Evolutionary conservation across 192 early-diverging fungal genomes (phyloP).

Genomic region (Umbelopsis ramanniana): DNA sequence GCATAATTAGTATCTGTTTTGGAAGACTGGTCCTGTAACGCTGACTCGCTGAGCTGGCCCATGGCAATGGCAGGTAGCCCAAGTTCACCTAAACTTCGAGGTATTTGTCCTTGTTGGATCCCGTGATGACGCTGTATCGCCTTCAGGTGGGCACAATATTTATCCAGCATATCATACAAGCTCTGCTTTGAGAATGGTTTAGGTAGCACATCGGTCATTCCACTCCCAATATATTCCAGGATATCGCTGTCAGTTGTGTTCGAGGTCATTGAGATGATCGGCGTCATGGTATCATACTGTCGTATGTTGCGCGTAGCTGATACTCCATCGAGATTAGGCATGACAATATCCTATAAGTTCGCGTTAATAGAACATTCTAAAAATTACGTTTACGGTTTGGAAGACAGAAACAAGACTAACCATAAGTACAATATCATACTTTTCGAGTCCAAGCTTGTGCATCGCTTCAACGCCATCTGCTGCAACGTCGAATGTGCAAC

Average conservation of each 20-base stretch:
- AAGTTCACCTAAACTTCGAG: slow-evolving; percentile 8
- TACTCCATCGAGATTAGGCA: slow-evolving; percentile 76
- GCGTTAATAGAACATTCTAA: background rate
- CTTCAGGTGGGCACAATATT: slow-evolving; percentile 58
- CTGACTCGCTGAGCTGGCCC: background rate
- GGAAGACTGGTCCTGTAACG: background rate
- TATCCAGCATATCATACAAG: slow-evolving; percentile 59
- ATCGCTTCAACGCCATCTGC: slow-evolving; percentile 72
- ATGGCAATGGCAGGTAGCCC: background rate
- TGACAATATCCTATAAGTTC: slow-evolving; percentile 62
- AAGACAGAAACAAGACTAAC: slow-evolving; percentile 30
- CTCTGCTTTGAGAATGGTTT: slow-evolving; percentile 66
- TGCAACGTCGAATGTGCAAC: slow-evolving; percentile 71
- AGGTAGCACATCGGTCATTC: slow-evolving; percentile 75
- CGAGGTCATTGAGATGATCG: slow-evolving; percentile 79
- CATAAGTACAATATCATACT: slow-evolving; percentile 79
- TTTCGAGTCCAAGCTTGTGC: slow-evolving; percentile 57
- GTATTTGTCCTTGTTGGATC: background rate
- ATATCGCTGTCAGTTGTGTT: slow-evolving; percentile 67
- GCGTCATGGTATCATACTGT: slow-evolving; percentile 66
- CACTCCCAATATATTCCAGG: slow-evolving; percentile 61
- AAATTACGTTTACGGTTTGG: background rate
- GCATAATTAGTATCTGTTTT: background rate
- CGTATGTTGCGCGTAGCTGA: slow-evolving; percentile 70
- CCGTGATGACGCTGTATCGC: slow-evolving; percentile 38